Percentiles rank a stretch among this genome's conserved stretches.
Conservation (phyloP, 305 asterid species). For the Fraxinus sp. region DNA sequence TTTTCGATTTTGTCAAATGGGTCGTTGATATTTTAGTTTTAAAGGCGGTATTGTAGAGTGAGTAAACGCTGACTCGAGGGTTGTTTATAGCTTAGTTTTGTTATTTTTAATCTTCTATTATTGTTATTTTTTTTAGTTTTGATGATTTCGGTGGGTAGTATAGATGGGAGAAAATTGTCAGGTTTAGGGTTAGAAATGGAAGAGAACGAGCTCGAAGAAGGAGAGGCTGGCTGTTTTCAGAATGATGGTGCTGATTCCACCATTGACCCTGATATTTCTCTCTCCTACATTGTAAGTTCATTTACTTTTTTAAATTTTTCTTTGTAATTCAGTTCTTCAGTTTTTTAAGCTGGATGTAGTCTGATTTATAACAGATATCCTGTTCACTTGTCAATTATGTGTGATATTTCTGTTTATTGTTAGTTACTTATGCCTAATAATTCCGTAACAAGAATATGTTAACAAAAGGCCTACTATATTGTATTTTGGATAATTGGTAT, state of each 20-base stretch:
- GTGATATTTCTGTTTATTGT: not conserved
- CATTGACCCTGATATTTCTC: conserved; percentile 93
- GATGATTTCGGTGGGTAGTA: conserved; percentile 77
- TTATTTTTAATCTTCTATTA: not conserved
- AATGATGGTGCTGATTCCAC: conserved; percentile 51
- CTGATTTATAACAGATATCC: not conserved
- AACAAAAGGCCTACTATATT: conserved; percentile 16
- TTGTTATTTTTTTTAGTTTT: conserved; percentile 18
- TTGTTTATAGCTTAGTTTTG: conserved; percentile 17
- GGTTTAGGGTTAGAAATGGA: conserved; percentile 64
- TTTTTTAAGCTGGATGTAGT: conserved; percentile 15
- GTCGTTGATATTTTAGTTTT: conserved; percentile 28
- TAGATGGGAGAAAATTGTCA: conserved; percentile 73
- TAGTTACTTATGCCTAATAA: conserved; percentile 15
- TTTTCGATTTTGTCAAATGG: conserved; percentile 19
- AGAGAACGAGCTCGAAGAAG: conserved; percentile 89
- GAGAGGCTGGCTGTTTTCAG: conserved; percentile 62
- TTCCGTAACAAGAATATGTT: not conserved
- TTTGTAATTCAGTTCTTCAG: conserved; percentile 15
- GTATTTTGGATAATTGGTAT: conserved; percentile 21
- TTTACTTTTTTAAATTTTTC: conserved; percentile 2
- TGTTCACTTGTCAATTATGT: conserved; percentile 18
- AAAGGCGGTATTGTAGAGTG: conserved; percentile 19
- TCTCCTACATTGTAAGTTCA: conserved; percentile 83
- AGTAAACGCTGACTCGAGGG: conserved; percentile 29